Evolutionary conservation across 139 green algal species (phyloP), one percentile per base, ranked within the genome.

Genomic region (Astrephomene gubernaculifera): DNA sequence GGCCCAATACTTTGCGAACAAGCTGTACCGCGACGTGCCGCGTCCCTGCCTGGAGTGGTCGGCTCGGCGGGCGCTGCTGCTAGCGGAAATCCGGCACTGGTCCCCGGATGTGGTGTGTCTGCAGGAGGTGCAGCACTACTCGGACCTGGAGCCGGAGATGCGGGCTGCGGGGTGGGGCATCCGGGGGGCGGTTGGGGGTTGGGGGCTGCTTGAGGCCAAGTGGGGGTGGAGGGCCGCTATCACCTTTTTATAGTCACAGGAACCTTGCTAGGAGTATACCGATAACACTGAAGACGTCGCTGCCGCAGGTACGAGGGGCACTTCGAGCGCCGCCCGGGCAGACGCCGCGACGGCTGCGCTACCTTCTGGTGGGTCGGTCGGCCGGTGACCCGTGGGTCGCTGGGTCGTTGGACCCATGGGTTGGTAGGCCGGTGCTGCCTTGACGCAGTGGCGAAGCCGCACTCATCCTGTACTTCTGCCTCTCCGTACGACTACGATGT

Each of bases 71-170:
- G n/a, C 38, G 22, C 33, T 63, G 63, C 45, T 52, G 24, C 44
- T 86, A 41, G 79, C 61, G 60, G 92, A 95, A 78, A 91, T 95
- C 14, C 33, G 44, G 44, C 80, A 89, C 69, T 87, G 83, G 41
- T n/a, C 22, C 3, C 89, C 94, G 1, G 94, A 96, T 74, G 89
- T 98, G 35, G 70, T 95, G 29, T 96, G 94, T 83, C 72, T 97
- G 71, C 94, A 98, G 89, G 95, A 98, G 84, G 93, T 97, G 29
- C 94, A 98, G 83, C 89, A 92, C 44, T 92, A 90, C 27, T 73
- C 89, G 0, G 74, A 95, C 35, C 70, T 97, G 17, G 43, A 88
- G n/a, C 7, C 12, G 17, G 83, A 82, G 38, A 82, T 98, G 69
- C 72, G 74, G 33, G 44, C 64, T 8, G 79, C 91, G 35, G 95